Base-by-base conservation (phyloP, 495 filamentous ascomycete genomes). In the Aspergillus steynii region DNA sequence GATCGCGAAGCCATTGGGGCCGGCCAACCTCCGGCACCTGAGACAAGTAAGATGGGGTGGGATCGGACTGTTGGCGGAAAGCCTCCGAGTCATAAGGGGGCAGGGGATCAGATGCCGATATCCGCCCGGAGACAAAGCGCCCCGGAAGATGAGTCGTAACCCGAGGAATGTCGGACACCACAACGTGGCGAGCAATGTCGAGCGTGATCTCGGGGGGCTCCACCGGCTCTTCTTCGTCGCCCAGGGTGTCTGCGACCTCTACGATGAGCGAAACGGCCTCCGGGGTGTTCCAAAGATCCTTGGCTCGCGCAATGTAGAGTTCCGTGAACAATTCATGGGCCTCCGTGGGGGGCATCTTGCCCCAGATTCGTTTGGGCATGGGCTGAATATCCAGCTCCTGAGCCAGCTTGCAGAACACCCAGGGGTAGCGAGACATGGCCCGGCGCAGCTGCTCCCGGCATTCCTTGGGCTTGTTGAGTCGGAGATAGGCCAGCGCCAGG, bases 271-370 rank as follows among this genome's bases (percentile, higher is more conserved):
- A 77, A 1, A 83, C 84, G 8, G 86, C 83, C 64, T 90, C 86
- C 0, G 93, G 84, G 1, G 88, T 92, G 61, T 91, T 92, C 96
- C 96, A 99, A 15, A 97, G 80, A 67, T 96, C 91, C 68, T 93
- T 95, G 3, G 90, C 84, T 32, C 88, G 85, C 27, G 85, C 76
- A 45, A 93, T 83, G 71, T 97, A 98, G 0, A 97, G 81, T 62
- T 90, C 86, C 2, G 87, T 85, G 56, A 93, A 78, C 10, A 98
- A 80, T 53, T 85, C 83, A 59, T 96, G 90, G n/a, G 83, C 80
- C 12, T 83, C 76, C 5, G 85, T 85, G 3, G 83, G 83, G 27
- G 93, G 85, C 67, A 84, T 80, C 54, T 85, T 80, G 47, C 90
- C 93, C 94, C 94, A 98, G 37, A 97, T 85, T 0, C 85, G 78